These are phyloP conservation scores for Monascus ruber DNA, from an alignment of 2,329 filamentous ascomycete species.

Conservation along the genomic window DNA sequence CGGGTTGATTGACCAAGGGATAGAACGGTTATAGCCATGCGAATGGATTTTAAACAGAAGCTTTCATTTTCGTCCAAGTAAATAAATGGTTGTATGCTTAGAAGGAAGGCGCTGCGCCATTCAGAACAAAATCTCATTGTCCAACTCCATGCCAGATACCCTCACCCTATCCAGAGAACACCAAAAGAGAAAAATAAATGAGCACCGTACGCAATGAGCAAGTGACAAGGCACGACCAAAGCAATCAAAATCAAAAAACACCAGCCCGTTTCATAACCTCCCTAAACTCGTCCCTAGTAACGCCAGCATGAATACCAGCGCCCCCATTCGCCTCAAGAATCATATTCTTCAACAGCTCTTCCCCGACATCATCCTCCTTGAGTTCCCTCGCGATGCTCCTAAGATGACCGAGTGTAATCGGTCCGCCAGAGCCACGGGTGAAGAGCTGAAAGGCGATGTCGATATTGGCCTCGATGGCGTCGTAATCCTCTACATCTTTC, in stretches of 20 bases:
- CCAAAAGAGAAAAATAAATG: no score
- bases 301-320: constrained; percentile 57
- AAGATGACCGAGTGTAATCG: constrained; percentile 73
- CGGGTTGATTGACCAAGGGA: no score
- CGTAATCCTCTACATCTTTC: constrained; percentile 38
- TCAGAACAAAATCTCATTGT: no score
- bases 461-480: constrained; percentile 56
- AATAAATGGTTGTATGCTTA: no score
- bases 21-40: no score
- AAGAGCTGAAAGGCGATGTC: constrained; percentile 76
- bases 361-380: constrained; percentile 65
- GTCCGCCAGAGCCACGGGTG: constrained; percentile 42
- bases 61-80: no score
- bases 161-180: no score
- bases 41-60: no score
- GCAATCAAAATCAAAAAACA: constrained; percentile 51
- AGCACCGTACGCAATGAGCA: no score
- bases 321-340: constrained; percentile 86
- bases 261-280: constrained; percentile 75
- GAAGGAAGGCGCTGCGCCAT: no score
- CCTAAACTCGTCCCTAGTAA: constrained; percentile 70
- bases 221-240: no score
- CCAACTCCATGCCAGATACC: no score
- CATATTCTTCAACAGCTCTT: constrained; percentile 84
- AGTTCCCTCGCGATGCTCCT: constrained; percentile 67